Base-by-base conservation (phyloP, 768 basidiomycete genomes). In the Rhodosporidiobolus sp. region DNA sequence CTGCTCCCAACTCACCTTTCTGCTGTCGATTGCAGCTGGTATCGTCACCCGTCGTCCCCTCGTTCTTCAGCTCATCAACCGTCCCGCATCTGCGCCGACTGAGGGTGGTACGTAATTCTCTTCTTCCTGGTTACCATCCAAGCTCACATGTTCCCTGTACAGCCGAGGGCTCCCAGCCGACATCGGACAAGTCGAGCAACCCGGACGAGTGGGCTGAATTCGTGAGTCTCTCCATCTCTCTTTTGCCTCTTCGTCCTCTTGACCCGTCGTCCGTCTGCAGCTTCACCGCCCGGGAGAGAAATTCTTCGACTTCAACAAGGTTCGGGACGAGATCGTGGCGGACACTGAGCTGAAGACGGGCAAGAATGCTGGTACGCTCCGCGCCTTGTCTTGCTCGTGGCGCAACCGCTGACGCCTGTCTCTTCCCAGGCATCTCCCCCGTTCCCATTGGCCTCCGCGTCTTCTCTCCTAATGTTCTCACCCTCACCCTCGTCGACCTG, bases 331-430 rank as follows among this genome's bases (percentile, higher is more conserved):
- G 82, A 99, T 99, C 76, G 86, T 97, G 43, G 88, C 89, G 74
- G 96, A 99, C 81, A 99, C 96, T 1, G 96, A 98, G 80, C 91
- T 91, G 69, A 98, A 98, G 86, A 99, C 96, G 0, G 96, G 96
- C 69, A 91, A 90, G 82, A 99, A 99, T 80, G 94, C 95, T 53
- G 85, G 84, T 83, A 60, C 67, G 83, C n/a, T 2, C 49, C 24
- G 6, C 38, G 53, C 52, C 14, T 17, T 22, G 32, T 35, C 17
- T 34, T 28, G 26, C 22, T 12, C 22, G 1, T 43, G 53, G n/a
- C n/a, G n/a, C n/a, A 17, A 1, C 20, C 28, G n/a, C 30, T 24
- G n/a, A 55, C 11, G 10, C 22, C 54, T 11, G 3, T 28, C 6
- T 34, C 8, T 20, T 38, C n/a, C n/a, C 71, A 85, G 95, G 96